Conservation (phyloP, 352 stramenopile genomes). For the Blastocystis sp. region DNA sequence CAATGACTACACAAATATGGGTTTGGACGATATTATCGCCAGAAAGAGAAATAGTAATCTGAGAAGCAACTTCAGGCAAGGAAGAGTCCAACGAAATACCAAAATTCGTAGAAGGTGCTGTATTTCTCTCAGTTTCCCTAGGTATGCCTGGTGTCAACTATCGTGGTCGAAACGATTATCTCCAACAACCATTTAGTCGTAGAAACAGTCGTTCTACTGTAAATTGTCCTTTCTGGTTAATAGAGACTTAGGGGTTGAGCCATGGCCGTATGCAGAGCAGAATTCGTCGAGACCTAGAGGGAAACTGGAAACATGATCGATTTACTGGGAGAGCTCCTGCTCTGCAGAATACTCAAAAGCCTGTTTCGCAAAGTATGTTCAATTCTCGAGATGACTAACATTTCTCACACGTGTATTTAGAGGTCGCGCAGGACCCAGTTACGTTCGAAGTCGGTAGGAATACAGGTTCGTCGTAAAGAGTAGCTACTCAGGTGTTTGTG, state of each 20-base stretch:
- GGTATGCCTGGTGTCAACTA: background rate
- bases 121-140: background rate
- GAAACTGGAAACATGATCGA: background rate
- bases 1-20: slow-evolving; percentile 12
- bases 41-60: background rate
- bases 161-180: background rate
- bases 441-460: slow-evolving; percentile 30
- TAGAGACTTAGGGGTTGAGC: background rate
- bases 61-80: background rate
- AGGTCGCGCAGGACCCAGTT: background rate
- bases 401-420: background rate
- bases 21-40: slow-evolving; percentile 15
- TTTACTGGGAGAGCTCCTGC: background rate
- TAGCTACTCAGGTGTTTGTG: slow-evolving; percentile 40
- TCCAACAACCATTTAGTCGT: background rate
- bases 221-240: background rate
- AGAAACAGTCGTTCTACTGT: background rate
- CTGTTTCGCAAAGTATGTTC: background rate
- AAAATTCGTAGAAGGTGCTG: background rate
- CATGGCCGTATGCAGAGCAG: background rate
- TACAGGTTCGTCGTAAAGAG: background rate
- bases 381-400: background rate
- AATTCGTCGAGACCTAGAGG: background rate
- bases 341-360: background rate
- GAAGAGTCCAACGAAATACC: background rate